Conservation (phyloP, 2,329 filamentous ascomycete genomes). For the Ophiostoma quercus region DNA sequence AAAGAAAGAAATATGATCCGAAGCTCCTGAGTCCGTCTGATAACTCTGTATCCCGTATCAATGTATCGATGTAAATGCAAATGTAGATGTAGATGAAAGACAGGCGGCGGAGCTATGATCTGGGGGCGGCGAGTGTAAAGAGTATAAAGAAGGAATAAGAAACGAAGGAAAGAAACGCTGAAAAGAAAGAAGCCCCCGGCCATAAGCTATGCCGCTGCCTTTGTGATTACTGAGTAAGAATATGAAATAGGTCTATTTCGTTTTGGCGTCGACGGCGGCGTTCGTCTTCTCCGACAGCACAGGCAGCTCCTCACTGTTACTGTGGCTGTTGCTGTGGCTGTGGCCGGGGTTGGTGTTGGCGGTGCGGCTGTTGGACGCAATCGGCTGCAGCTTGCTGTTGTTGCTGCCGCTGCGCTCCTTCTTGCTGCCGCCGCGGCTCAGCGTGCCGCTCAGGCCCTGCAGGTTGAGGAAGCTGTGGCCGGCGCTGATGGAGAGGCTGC, state of each 20-base stretch:
- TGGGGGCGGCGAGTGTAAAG: background rate
- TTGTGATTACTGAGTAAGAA: background rate
- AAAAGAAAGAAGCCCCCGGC: background rate
- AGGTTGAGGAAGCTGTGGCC: conserved; percentile 1
- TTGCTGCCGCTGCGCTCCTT: conserved; percentile 17
- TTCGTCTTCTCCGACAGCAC: background rate
- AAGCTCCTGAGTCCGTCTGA: background rate
- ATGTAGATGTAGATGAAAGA: background rate
- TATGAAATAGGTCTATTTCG: background rate
- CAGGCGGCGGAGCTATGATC: background rate
- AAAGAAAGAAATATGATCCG: background rate
- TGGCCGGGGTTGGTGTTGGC: background rate
- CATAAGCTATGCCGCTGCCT: background rate
- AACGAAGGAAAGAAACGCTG: background rate
- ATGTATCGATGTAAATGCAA: background rate
- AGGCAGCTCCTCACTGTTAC: conserved; percentile 11
- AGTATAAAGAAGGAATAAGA: background rate
- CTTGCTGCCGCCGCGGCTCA: conserved; percentile 16
- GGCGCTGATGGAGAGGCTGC: background rate
- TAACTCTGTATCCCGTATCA: background rate
- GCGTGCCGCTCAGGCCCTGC: background rate
- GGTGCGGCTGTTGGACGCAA: background rate
- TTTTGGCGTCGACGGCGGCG: background rate
- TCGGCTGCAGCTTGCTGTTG: conserved; percentile 10
- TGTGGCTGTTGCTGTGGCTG: background rate